Evolutionary conservation across 352 stramenopile species (phyloP), one percentile per base, ranked within the genome.

Genomic region (Pythium volutum): DNA sequence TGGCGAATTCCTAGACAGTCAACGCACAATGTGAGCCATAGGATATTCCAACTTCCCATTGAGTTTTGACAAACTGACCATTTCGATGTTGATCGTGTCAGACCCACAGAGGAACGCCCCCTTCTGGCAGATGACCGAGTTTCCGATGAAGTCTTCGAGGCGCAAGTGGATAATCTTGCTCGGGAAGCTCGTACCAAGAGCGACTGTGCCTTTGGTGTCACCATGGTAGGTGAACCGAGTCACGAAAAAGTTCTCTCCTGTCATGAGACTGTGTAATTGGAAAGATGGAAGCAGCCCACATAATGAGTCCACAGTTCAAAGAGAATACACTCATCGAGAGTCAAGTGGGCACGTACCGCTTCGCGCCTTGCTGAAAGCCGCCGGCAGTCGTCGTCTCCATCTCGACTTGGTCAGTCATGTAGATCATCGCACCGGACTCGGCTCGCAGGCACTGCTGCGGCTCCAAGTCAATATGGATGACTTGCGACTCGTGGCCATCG

Each of bases 341-440:
- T 36, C 14, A 15, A 51, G 10, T 31, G 20, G 18, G 29, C 25
- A 64, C 69, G 58, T 39, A 91, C 66, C 92, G 79, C 67, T 93
- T 86, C 51, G 97, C 76, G 23, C 87, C 91, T 62, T 92, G 73
- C 9, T 89, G 83, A 31, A 97, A 72, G 4, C 91, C 94, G n/a
- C 89, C 93, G n/a, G 88, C 91, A 9, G 88, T 97, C 0, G 79
- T 93, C 31, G 88, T 97, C 45, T 96, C 80, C 84, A 98, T 96
- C 29, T 89, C 75, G 8, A 98, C 81, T 27, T 88, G 88, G 33
- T 98, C 78, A 8, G 91, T 98, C 93, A 98, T 98, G 75, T 97
- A 98, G 46, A 98, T 89, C 86, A 98, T 97, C 16, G 93, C 88
- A 8, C 93, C 93, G 15, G 79, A 96, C 69, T 98, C 93, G 7